Evolutionary conservation across 495 filamentous ascomycete species (phyloP), one percentile per base, ranked within the genome.

Genomic region (Aspergillus asperescens): DNA sequence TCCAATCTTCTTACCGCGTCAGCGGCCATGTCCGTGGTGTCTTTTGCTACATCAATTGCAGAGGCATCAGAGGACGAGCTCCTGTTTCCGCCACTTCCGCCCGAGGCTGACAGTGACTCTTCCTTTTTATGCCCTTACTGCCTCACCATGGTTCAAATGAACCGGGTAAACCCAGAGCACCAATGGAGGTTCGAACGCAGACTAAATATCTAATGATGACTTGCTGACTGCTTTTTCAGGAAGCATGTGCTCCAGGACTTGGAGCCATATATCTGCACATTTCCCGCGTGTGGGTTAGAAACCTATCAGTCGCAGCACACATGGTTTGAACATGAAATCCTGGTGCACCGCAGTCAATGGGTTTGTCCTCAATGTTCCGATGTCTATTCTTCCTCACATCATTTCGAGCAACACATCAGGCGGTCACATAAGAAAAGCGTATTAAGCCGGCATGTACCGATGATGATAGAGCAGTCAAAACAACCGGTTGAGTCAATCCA

Each of bases 271-370:
- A 43, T 43, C 40, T 43, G 40, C 23, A 43, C 40, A 22, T 43
- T 43, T 43, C 23, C 40, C 19, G 27, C 40, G 5, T 43, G 40
- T 27, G 23, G 40, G 9, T n/a, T 43, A 15, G 40, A 43, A 23
- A 43, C 40, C 4, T 43, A 43, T 27, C 40, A 25, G 18, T 43
- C 40, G 13, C 18, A 43, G 27, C 19, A 43, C 15, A 22, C 40
- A 1, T 43, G 40, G 40, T 43, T 43, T 43, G 40, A 43, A 43
- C 40, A 43, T 25, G 40, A 43, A 22, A 20, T 44, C n/a, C 41
- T 44, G 22, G 23, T 27, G 8, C 41, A 44, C 24, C 20, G 41
- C 1, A 44, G 18, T 28, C 41, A 28, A 12, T 44, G 13, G 12
- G 12, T 25, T 2, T 44, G 41, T 28, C 22, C 10, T n/a, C 41